A percentile compares a stretch with the other conserved stretches of the same genome.
These are phyloP conservation scores for Kluyveromyces nonfermentans DNA, from an alignment of 805 yeast species.

Conservation along the genomic window DNA sequence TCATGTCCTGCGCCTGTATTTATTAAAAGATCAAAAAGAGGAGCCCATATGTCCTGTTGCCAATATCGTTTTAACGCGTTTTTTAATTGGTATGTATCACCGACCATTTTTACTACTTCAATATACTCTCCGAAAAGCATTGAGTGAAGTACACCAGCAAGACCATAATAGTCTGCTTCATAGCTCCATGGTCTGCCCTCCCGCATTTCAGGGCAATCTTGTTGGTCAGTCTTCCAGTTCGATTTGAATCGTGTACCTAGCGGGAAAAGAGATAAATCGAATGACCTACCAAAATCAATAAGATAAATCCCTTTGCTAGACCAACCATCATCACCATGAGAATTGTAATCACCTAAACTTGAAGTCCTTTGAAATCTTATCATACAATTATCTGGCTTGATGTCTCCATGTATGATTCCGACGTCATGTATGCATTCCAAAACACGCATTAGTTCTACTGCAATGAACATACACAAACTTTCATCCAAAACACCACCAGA, in stretches of 20 bases:
- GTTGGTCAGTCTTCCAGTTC: constrained; percentile 52
- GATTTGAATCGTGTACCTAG: constrained; percentile 44
- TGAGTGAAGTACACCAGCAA: constrained; percentile 66
- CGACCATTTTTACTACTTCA: constrained; percentile 30
- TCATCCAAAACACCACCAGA: constrained; percentile 43
- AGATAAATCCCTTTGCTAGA: constrained; percentile 44
- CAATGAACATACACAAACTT: constrained; percentile 47
- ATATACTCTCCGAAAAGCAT: constrained; percentile 64
- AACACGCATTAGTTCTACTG: constrained; percentile 53
- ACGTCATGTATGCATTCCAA: constrained; percentile 53
- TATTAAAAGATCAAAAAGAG: constrained; percentile 51
- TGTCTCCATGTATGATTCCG: constrained; percentile 74
- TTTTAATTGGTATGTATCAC: constrained; percentile 30
- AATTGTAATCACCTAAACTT: constrained; percentile 23
- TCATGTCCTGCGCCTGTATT: constrained; percentile 40
- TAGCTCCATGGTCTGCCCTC: constrained; percentile 56
- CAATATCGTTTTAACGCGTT: constrained; percentile 60
- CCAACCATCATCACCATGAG: constrained; percentile 39
- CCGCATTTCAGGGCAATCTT: constrained; percentile 67
- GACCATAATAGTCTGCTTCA: constrained; percentile 76
- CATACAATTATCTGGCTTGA: constrained; percentile 85
- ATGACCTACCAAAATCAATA: constrained; percentile 76
- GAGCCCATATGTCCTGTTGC: constrained; percentile 64
- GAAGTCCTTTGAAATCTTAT: constrained; percentile 35
- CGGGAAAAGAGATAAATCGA: constrained; percentile 55